These are phyloP conservation scores for Botrytis cinerea DNA, from an alignment of 2,329 filamentous ascomycete genomes.

Conservation along the genomic window DNA sequence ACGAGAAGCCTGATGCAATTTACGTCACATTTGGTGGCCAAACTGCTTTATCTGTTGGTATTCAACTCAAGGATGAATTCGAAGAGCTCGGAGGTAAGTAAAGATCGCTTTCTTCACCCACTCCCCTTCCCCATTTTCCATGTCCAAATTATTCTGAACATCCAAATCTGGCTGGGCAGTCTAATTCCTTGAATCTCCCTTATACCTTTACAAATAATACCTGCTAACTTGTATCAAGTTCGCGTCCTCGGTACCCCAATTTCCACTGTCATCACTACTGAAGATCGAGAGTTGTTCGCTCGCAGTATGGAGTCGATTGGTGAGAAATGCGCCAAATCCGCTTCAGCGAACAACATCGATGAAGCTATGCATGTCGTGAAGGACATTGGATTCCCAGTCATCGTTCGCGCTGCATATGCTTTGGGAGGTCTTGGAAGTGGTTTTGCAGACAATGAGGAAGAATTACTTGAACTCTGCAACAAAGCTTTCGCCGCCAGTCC, in stretches of 20 bases:
- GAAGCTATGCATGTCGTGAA: constrained; percentile 87
- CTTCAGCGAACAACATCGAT: constrained; percentile 87
- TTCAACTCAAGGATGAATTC: constrained; percentile 84
- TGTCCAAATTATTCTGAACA: neutral
- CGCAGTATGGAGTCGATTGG: constrained; percentile 96
- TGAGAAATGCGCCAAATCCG: constrained; percentile 95
- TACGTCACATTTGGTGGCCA: constrained; percentile 97
- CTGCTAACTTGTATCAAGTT: neutral
- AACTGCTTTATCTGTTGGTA: constrained; percentile 93
- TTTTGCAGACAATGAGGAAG: constrained; percentile 91
- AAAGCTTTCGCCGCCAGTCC: constrained; percentile 90
- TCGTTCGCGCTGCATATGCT: constrained; percentile 94
- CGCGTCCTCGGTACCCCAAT: constrained; percentile 73
- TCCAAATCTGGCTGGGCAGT: neutral
- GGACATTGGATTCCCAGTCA: constrained; percentile 92
- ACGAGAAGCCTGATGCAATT: constrained; percentile 93
- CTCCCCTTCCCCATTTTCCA: neutral
- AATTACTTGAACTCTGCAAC: constrained; percentile 90
- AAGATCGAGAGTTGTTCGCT: constrained; percentile 94
- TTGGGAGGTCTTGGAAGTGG: constrained; percentile 94
- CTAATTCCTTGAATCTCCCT: too few relatives aligned
- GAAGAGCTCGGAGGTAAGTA: constrained; percentile 13
- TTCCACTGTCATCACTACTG: constrained; percentile 88
- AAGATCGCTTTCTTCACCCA: neutral
- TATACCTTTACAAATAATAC: too few relatives aligned